Evolutionary conservation across 1,284 basidiomycete species (phyloP), one percentile per base, ranked within the genome.

Genomic region (Trametes sp.): DNA sequence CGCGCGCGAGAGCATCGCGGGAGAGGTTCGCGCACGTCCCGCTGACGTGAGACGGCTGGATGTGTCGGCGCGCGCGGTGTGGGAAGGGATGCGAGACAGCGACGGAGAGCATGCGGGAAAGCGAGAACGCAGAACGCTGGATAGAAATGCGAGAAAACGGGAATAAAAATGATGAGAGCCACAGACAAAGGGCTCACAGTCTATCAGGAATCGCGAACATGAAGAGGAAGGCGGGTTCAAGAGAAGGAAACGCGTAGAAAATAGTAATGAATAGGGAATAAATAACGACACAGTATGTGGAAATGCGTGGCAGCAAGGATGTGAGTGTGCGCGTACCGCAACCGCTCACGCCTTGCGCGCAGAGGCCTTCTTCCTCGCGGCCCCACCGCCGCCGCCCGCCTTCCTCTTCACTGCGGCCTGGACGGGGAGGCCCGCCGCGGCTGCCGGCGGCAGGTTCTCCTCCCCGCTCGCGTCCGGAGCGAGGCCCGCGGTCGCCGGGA

Each of bases 291-390:
- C 26, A 33, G 6, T 33, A 5, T 6, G 31, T 33, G 31, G n/a
- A n/a, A n/a, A n/a, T 11, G 31, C 31, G 31, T 33, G 31, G n/a
- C n/a, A n/a, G n/a, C n/a, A n/a, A 49, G 26, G 35, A 14, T 41
- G 38, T n/a, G 38, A 19, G 38, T 19, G 38, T 41, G 28, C 24
- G 24, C 19, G 35, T 2, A 9, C 14, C 46, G 46, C n/a, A 16
- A 29, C 45, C 35, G 45, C 54, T 50, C 48, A 57, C 56, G 56
- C 46, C 36, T 16, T 49, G 56, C 56, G 56, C 36, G 13, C 14
- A 26, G 57, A 49, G 31, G 49, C 7, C 49, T 36, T 52, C 49
- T 24, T 46, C 41, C 49, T 53, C 44, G 50, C 29, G 33, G 14
- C 31, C 23, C 49, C 50, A 19, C 46, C 54, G 1, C n/a, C 29